A percentile compares a stretch with the other conserved stretches of the same genome.
Conservation (phyloP, 2,329 filamentous ascomycete genomes). For the Hymenoscyphus scutula region DNA sequence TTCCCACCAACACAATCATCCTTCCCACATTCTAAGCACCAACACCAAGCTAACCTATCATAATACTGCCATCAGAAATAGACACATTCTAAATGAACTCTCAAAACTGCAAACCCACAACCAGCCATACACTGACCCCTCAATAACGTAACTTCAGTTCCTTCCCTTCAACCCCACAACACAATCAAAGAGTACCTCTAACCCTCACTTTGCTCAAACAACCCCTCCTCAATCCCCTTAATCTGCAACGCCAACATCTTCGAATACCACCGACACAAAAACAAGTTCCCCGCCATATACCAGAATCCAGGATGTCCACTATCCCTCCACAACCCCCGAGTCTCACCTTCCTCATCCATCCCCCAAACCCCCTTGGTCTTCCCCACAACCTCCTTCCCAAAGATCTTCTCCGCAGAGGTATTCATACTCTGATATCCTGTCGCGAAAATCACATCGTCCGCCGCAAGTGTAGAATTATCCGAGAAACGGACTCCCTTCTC, state of each 20-base stretch:
- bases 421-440: constrained; percentile 54
- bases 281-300: constrained; percentile 52
- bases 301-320: constrained; percentile 50
- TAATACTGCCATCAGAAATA: too few relatives aligned
- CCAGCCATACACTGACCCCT: background rate
- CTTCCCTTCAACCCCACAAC: background rate
- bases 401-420: constrained; percentile 46
- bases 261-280: constrained; percentile 47
- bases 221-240: constrained; percentile 43
- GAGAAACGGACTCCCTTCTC: constrained; percentile 39
- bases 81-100: background rate
- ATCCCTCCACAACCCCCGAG: constrained; percentile 47
- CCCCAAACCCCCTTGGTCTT: constrained; percentile 49
- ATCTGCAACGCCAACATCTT: constrained; percentile 49
- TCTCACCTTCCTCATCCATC: constrained; percentile 48
- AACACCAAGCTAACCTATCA: too few relatives aligned
- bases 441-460: constrained; percentile 52
- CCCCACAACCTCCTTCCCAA: constrained; percentile 51
- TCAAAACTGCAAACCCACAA: background rate
- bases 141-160: background rate
- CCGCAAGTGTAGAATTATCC: constrained; percentile 47
- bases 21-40: too few relatives aligned
- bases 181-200: background rate
- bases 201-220: constrained; percentile 32
- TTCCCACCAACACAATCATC: too few relatives aligned